Percentiles rank a stretch among this genome's conserved stretches.
Conservation (phyloP, 2,329 filamentous ascomycete species). For the Aspergillus viridinutans region DNA sequence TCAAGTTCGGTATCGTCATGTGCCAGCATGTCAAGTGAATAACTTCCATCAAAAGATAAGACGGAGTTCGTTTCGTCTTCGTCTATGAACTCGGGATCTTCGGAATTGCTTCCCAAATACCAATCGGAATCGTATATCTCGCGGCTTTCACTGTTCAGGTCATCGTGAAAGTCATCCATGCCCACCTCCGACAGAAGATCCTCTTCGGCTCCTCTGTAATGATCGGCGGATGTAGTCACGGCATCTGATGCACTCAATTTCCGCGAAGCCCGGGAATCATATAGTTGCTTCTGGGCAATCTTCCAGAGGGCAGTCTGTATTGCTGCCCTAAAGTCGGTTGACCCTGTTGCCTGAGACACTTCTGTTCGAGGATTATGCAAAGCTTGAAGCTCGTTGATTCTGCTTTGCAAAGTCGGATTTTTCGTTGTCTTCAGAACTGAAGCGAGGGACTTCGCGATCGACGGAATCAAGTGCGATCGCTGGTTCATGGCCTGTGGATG, state of each 20-base stretch:
- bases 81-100: background rate
- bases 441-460: conserved; percentile 31
- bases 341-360: background rate
- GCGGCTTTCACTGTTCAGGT: background rate
- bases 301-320: conserved; percentile 31
- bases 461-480: conserved; percentile 30
- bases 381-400: conserved; percentile 7
- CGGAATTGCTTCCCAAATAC: conserved; percentile 3
- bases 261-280: conserved; percentile 11
- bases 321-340: conserved; percentile 10
- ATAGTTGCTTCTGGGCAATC: conserved; percentile 26
- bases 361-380: background rate
- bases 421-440: conserved; percentile 25
- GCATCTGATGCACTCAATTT: conserved; percentile 2
- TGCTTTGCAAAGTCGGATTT: conserved; percentile 12
- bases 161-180: background rate
- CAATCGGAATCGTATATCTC: conserved; percentile 1
- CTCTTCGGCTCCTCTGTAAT: background rate
- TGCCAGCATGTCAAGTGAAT: background rate
- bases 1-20: background rate
- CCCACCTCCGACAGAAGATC: background rate
- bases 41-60: conserved; percentile 3
- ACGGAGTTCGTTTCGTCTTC: background rate
- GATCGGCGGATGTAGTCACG: background rate
- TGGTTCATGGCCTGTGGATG: conserved; percentile 31